Evolutionary conservation across 768 basidiomycete genomes (phyloP).

Genomic region (Lactarius hatsudake): DNA sequence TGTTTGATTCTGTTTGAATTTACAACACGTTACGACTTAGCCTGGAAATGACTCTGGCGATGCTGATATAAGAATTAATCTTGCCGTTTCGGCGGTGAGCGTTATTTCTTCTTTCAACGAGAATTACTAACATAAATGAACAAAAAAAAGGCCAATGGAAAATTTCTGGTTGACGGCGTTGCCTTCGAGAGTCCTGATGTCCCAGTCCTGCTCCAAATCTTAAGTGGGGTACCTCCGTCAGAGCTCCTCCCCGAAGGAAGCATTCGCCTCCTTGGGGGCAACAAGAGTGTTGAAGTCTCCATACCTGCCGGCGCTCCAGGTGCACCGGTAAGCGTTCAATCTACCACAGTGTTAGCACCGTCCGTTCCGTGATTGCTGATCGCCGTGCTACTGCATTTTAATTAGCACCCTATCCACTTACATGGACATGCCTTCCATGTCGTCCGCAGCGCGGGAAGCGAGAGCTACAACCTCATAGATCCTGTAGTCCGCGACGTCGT

Average conservation of each 20-base stretch:
- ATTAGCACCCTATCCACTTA: constrained; percentile 9
- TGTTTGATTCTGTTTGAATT: not conserved
- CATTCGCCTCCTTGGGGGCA: constrained; percentile 43
- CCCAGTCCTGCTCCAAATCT: constrained; percentile 56
- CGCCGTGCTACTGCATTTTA: too few species aligned
- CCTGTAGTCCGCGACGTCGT: constrained; percentile 48
- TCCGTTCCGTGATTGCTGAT: not conserved
- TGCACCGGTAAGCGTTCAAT: not conserved
- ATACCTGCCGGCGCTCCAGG: not conserved
- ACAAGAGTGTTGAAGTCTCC: constrained; percentile 45
- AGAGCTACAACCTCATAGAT: constrained; percentile 31
- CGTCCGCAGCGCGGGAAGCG: constrained; percentile 17
- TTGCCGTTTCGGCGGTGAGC: constrained; percentile 16
- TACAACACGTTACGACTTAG: not conserved
- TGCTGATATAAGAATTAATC: constrained; percentile 14
- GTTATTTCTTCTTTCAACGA: not conserved
- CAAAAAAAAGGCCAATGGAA: not conserved
- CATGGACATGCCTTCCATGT: constrained; percentile 21
- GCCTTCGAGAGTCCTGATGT: constrained; percentile 40
- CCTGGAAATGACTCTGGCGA: not conserved
- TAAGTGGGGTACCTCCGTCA: constrained; percentile 33
- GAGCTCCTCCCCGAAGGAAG: constrained; percentile 47
- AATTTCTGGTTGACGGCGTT: constrained; percentile 37
- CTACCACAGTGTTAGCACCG: not conserved
- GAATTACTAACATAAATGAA: not conserved